Percentiles rank a stretch among this genome's conserved stretches.
phyloP scores from a whole-genome alignment of 257 asterid species.

The Phtheirospermum japonicum region DNA sequence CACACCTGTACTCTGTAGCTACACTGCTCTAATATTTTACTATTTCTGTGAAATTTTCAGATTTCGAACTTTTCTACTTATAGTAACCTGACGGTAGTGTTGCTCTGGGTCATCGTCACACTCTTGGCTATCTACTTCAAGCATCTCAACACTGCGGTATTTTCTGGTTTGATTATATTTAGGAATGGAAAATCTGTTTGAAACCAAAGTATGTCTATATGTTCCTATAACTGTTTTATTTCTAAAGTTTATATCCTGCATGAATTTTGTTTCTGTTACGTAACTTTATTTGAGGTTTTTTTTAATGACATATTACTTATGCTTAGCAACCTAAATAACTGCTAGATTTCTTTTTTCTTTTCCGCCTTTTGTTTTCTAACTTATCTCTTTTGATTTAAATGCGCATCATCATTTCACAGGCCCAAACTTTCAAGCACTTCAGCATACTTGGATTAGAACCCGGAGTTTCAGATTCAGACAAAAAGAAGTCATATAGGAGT shows the following conservation, averaged over 20 bases:
- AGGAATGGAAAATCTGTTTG: slow-evolving; percentile 8
- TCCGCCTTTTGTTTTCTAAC: slow-evolving; percentile 17
- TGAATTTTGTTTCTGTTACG: neutral
- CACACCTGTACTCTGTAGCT: neutral
- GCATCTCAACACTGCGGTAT: slow-evolving; percentile 82
- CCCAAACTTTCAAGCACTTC: slow-evolving; percentile 87
- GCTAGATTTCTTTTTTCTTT: too few species aligned
- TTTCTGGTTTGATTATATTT: slow-evolving; percentile 22
- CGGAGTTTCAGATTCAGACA: slow-evolving; percentile 91
- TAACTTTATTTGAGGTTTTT: neutral
- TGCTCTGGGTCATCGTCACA: slow-evolving; percentile 85
- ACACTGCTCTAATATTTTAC: neutral
- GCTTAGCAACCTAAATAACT: slow-evolving; percentile 19
- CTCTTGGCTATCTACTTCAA: slow-evolving; percentile 66
- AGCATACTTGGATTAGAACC: slow-evolving; percentile 89
- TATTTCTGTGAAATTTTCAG: slow-evolving; percentile 46
- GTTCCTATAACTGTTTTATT: too few species aligned
- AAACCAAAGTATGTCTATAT: too few species aligned
- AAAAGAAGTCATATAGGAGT: slow-evolving; percentile 96
- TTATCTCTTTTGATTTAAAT: slow-evolving; percentile 24
- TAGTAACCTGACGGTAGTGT: slow-evolving; percentile 83
- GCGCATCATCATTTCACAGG: slow-evolving; percentile 35
- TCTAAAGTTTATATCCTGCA: neutral
- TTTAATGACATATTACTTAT: neutral
- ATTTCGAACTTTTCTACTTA: slow-evolving; percentile 92